These are phyloP conservation scores for Podospora sp. DNA, from an alignment of 495 filamentous ascomycete species.

Conservation along the genomic window DNA sequence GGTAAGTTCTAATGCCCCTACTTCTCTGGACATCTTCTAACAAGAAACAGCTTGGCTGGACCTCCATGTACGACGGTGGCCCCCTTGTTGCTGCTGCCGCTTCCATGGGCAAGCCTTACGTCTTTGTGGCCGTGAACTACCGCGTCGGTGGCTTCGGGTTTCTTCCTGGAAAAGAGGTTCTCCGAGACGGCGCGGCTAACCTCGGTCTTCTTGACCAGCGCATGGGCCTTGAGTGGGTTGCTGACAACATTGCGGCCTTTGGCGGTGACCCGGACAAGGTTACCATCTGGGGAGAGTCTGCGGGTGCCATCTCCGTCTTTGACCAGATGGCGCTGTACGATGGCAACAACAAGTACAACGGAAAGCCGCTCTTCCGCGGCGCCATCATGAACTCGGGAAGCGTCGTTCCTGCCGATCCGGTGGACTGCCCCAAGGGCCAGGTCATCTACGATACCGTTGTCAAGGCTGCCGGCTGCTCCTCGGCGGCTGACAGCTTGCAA, in stretches of 20 bases:
- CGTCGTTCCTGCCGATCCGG: slow-evolving; percentile 62
- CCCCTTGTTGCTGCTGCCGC: slow-evolving; percentile 56
- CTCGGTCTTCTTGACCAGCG: slow-evolving; percentile 68
- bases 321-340: slow-evolving; percentile 71
- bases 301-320: slow-evolving; percentile 71
- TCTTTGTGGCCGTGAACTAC: slow-evolving; percentile 68
- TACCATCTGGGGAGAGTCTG: slow-evolving; percentile 74
- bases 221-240: slow-evolving; percentile 65
- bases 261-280: slow-evolving; percentile 68
- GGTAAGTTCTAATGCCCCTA: slow-evolving; percentile 23
- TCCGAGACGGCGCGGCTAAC: slow-evolving; percentile 63
- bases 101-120: slow-evolving; percentile 58
- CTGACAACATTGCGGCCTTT: slow-evolving; percentile 67
- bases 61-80: slow-evolving; percentile 59
- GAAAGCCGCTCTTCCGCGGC: slow-evolving; percentile 67
- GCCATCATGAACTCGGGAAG: slow-evolving; percentile 75
- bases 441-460: slow-evolving; percentile 67
- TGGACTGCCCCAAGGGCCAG: slow-evolving; percentile 66
- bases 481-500: slow-evolving; percentile 56
- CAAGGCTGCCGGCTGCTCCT: slow-evolving; percentile 58
- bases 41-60: slow-evolving; percentile 48
- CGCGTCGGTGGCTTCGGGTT: slow-evolving; percentile 64
- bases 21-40: slow-evolving; percentile 15
- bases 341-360: slow-evolving; percentile 70
- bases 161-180: slow-evolving; percentile 63